phyloP scores from a whole-genome alignment of 495 filamentous ascomycete genomes.

The Tuber borchii region DNA sequence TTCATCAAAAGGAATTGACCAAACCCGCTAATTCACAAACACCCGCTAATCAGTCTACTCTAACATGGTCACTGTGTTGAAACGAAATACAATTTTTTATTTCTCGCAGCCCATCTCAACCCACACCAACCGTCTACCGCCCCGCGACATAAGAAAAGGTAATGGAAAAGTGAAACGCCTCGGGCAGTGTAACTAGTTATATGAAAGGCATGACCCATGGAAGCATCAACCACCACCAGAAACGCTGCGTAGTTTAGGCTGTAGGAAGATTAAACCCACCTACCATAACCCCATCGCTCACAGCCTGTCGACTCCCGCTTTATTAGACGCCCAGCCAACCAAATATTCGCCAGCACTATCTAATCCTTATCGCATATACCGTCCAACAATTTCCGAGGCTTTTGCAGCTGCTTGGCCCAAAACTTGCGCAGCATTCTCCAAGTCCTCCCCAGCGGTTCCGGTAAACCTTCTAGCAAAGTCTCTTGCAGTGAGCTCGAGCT shows the following conservation, averaged over 20 bases:
- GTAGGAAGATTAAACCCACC: not conserved
- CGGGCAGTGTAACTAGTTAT: not conserved
- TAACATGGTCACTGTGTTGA: not conserved
- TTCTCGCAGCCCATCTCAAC: not conserved
- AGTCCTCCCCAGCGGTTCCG: slow-evolving; percentile 86
- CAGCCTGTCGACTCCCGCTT: not conserved
- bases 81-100: slow-evolving; percentile 3
- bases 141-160: not conserved
- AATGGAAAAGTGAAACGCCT: not conserved
- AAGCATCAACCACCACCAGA: not conserved
- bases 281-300: not conserved
- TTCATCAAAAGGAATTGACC: not conserved
- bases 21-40: not conserved
- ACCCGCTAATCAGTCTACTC: not conserved
- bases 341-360: not conserved
- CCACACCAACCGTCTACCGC: not conserved
- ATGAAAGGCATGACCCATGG: not conserved
- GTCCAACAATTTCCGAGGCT: slow-evolving; percentile 81
- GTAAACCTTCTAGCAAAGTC: slow-evolving; percentile 93
- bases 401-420: slow-evolving; percentile 77
- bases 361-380: slow-evolving; percentile 54
- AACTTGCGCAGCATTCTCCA: slow-evolving; percentile 76
- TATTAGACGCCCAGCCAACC: not conserved
- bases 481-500: slow-evolving; percentile 83
- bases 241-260: not conserved